These are phyloP conservation scores for Limonium bicolor DNA, from an alignment of 148 eudicot species.

Conservation along the genomic window DNA sequence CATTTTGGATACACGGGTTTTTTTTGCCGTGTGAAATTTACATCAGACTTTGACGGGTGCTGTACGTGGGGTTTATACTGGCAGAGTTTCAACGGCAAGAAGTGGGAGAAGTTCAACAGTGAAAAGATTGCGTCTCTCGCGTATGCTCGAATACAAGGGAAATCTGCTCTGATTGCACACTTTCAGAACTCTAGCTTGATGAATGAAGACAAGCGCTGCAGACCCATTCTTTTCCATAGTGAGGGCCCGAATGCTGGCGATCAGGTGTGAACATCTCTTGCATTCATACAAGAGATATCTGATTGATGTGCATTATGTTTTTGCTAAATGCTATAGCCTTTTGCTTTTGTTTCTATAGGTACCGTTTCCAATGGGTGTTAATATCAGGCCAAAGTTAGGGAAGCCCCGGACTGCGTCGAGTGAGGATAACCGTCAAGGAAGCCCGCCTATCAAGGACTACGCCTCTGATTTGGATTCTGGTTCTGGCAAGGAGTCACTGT, in stretches of 20 bases:
- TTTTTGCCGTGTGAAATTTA: neutral
- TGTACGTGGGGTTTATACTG: neutral
- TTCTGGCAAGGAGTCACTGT: constrained; percentile 46
- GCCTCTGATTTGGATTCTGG: constrained; percentile 32
- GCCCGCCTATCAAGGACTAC: constrained; percentile 28
- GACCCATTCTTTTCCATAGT: constrained; percentile 77
- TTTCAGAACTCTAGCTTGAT: constrained; percentile 96
- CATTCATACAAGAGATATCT: no score
- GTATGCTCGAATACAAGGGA: constrained; percentile 87
- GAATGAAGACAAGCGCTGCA: constrained; percentile 95
- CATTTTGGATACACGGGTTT: neutral
- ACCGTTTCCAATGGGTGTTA: constrained; percentile 78
- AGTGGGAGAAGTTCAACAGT: constrained; percentile 92
- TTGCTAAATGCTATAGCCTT: neutral
- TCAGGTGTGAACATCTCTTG: constrained; percentile 32
- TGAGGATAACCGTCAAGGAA: constrained; percentile 41
- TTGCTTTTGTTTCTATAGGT: constrained; percentile 37
- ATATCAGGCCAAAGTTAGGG: constrained; percentile 35
- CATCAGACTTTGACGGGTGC: neutral
- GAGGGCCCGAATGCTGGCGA: constrained; percentile 89
- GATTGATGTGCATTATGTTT: neutral
- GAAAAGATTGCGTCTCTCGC: constrained; percentile 87
- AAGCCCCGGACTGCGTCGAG: constrained; percentile 26
- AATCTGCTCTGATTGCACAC: constrained; percentile 72
- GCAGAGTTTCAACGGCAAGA: constrained; percentile 78